Base-by-base conservation (phyloP, 202 grass and related monocot genomes). In the Dendrocalamus latiflorus region DNA sequence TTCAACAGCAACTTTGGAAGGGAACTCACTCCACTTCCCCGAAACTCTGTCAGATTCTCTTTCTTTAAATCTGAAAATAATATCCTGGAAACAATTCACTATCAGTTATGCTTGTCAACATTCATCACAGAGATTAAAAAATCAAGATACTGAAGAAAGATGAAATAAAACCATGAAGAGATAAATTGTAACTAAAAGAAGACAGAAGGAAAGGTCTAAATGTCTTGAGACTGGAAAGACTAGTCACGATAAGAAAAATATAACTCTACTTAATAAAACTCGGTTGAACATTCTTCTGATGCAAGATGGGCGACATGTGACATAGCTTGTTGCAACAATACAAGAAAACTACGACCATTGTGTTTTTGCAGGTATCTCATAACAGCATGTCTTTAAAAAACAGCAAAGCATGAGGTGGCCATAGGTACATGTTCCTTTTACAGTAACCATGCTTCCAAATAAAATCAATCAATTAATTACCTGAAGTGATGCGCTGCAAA, bases 401-500 rank as follows among this genome's bases (percentile, higher is more conserved):
- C 21, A 72, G 15, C 78, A 70, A 65, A 65, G 18, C 22, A 51
- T 7, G 43, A 67, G 9, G 20, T 44, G 59, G 39, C 6, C 42
- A 83, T 50, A 36, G 10, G 55, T 45, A 33, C 65, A 64, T n/a
- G 17, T 72, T 80, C 65, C 22, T 55, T 70, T 68, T 49, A 73
- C n/a, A 77, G n/a, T 57, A 85, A 78, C 14, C 43, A 56, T 63
- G 18, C 28, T 43, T 70, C 34, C 39, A 30, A 74, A 58, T 48
- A 28, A 64, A 79, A 83, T 55, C 16, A 74, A 65, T 51, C 3
- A 26, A 25, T 81, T 55, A 68, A 68, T 62, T 90, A 99, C 93
- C 96, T 99, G 96, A 77, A 99, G 87, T 78, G 96, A 95, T 89
- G 96, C 93, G 41, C 96, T 99, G 87, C 93, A 99, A 62, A 99